These are phyloP conservation scores for Diaporthe capsici DNA, from an alignment of 2,329 filamentous ascomycete genomes.

Conservation along the genomic window DNA sequence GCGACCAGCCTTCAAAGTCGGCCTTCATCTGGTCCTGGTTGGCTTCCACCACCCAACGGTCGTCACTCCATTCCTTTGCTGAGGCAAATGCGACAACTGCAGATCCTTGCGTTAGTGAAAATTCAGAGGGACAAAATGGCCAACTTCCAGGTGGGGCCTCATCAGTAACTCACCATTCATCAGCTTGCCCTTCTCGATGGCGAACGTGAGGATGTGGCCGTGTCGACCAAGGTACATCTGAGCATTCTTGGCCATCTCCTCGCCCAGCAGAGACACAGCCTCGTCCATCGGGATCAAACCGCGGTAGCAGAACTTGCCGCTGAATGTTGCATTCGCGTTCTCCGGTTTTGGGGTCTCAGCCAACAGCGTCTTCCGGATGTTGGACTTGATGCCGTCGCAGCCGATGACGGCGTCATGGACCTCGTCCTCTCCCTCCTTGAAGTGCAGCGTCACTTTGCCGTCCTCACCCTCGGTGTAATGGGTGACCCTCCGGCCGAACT, in stretches of 20 bases:
- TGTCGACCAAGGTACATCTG: conserved; percentile 44
- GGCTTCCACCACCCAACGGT: conserved; percentile 39
- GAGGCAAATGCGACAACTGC: conserved; percentile 53
- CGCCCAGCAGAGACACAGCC: conserved; percentile 65
- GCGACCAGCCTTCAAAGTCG: conserved; percentile 54
- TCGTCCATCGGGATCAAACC: conserved; percentile 64
- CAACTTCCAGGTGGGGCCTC: conserved; percentile 45
- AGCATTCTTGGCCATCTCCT: conserved; percentile 49
- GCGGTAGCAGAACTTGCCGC: conserved; percentile 72
- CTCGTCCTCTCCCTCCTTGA: conserved; percentile 41
- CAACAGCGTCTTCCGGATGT: conserved; percentile 65
- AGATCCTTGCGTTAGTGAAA: conserved; percentile 55
- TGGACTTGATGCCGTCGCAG: conserved; percentile 46
- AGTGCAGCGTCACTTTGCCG: conserved; percentile 29
- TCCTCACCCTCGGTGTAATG: conserved; percentile 33
- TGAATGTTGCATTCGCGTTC: conserved; percentile 61
- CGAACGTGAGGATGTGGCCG: conserved; percentile 40
- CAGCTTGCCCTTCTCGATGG: conserved; percentile 41
- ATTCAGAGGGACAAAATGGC: not conserved
- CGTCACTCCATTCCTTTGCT: conserved; percentile 39
- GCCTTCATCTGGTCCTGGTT: conserved; percentile 34
- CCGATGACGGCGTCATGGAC: conserved; percentile 45
- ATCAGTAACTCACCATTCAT: conserved; percentile 37
- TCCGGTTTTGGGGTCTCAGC: conserved; percentile 54
- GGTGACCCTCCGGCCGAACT: conserved; percentile 41